Percentiles rank a stretch among this genome's conserved stretches.
Evolutionary conservation across 768 basidiomycete genomes (phyloP).

Genomic region (Floccularia luteovirens): DNA sequence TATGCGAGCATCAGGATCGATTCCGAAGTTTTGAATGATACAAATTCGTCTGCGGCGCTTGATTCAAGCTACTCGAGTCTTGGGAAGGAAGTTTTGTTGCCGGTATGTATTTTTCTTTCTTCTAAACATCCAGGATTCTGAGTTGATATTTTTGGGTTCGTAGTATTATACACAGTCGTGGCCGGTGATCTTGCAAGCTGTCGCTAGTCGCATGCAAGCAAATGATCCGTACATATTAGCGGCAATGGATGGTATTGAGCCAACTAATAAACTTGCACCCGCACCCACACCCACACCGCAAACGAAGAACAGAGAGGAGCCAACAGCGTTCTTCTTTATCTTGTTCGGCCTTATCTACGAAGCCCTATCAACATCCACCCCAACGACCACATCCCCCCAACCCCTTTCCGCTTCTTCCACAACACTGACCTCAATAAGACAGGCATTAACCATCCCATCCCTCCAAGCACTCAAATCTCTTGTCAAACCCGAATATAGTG

Average conservation of each 20-base stretch:
- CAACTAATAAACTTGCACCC: too few relatives aligned
- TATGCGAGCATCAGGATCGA: slow-evolving; percentile 89
- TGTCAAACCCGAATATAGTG: slow-evolving; percentile 75
- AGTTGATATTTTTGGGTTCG: slow-evolving; percentile 3
- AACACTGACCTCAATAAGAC: slow-evolving; percentile 28
- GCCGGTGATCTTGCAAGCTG: slow-evolving; percentile 77
- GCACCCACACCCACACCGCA: slow-evolving; percentile 13
- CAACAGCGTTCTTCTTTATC: slow-evolving; percentile 78
- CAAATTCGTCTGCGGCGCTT: slow-evolving; percentile 62
- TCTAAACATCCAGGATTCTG: too few relatives aligned
- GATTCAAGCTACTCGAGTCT: slow-evolving; percentile 84
- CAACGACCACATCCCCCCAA: too few relatives aligned
- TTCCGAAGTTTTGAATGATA: slow-evolving; percentile 77
- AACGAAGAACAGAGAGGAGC: slow-evolving; percentile 40
- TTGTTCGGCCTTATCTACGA: slow-evolving; percentile 95
- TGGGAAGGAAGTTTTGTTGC: slow-evolving; percentile 85
- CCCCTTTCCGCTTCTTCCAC: slow-evolving; percentile 57
- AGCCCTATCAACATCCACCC: slow-evolving; percentile 60
- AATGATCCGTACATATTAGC: slow-evolving; percentile 61
- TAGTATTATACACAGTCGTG: slow-evolving; percentile 88
- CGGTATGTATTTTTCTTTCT: slow-evolving; percentile 44
- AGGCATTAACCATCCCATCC: slow-evolving; percentile 47
- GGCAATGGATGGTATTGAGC: slow-evolving; percentile 79
- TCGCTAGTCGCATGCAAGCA: slow-evolving; percentile 70
- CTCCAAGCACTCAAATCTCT: slow-evolving; percentile 75